Base-by-base conservation (phyloP, 2,329 filamentous ascomycete genomes). In the Laburnicola sp. region DNA sequence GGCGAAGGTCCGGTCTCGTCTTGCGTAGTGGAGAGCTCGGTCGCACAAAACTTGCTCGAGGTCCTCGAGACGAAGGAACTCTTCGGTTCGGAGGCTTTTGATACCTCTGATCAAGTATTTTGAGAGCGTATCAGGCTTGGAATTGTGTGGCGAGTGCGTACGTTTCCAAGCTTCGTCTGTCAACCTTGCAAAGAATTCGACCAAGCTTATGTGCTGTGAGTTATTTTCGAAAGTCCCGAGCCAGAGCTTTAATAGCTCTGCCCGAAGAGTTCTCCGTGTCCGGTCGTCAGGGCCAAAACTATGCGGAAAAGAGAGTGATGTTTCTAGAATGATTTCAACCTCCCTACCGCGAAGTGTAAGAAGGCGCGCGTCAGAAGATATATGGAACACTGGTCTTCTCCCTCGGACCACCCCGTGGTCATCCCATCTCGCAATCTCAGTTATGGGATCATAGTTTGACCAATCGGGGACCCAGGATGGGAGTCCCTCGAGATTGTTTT, bases 391-490 rank as follows among this genome's bases (percentile, higher is more conserved):
- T 26, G 37, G 37, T 27, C 25, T 2, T 7, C 1, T 8, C 3
- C 3, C 7, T 26, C 21, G 11, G 3, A 4, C 3, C 21, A 10
- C 22, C 2, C 6, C 22, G 21, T 48, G 37, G 9, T 41, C 30
- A 21, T 41, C 30, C 45, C 45, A 48, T 2, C 22, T 41, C 30
- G 31, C 41, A 22, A 48, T 41, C n/a, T 48, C 45, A 11, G n/a
- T 35, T 27, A 48, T 48, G 7, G 45, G 45, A 8, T 3, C 22
- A 28, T 8, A 32, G 21, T 31, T 23, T 11, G 45, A 48, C 36
- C 26, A 48, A 27, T 48, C 45, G 6, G 45, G 45, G 7, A 48
- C 45, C 45, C 45, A 48, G 3, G 45, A 48, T 28, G 37, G 37
- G 27, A 35, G 30, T 0, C 37, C 37, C 2, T 42, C 4, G 2